Evolutionary conservation across 768 basidiomycete genomes (phyloP).

Genomic region (Russula dissimulans): DNA sequence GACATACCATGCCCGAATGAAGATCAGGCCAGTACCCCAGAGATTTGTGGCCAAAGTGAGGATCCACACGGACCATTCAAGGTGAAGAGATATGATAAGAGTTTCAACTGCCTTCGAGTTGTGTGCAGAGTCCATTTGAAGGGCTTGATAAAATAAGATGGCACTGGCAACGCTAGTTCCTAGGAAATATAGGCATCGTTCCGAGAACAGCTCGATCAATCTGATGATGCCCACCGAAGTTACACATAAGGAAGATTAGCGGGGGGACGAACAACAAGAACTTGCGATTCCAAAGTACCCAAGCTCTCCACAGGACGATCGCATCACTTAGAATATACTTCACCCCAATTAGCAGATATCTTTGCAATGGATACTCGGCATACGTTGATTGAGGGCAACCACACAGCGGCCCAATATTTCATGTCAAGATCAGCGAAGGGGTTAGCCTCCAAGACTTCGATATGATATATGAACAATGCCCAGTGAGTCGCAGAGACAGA

Average conservation of each 20-base stretch:
- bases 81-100: background rate
- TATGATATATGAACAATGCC: background rate
- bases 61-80: background rate
- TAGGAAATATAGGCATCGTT: background rate
- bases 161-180: background rate
- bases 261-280: background rate
- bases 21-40: constrained; percentile 9
- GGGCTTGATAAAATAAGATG: background rate
- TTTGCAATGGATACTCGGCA: background rate
- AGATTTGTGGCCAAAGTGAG: background rate
- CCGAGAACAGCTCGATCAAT: background rate
- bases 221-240: background rate
- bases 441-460: background rate
- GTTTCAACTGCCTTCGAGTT: background rate
- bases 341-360: too few species aligned
- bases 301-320: constrained; percentile 10
- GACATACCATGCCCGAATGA: constrained; percentile 5
- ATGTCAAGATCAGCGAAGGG: background rate
- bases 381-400: background rate
- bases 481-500: background rate
- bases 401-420: background rate
- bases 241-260: background rate
- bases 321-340: constrained; percentile 3
- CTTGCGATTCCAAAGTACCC: constrained; percentile 5
- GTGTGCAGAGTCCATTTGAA: too few species aligned